A percentile compares a stretch with the other conserved stretches of the same genome.
These are phyloP conservation scores for Colletotrichum sp. DNA, from an alignment of 2,329 filamentous ascomycete genomes.

Conservation along the genomic window DNA sequence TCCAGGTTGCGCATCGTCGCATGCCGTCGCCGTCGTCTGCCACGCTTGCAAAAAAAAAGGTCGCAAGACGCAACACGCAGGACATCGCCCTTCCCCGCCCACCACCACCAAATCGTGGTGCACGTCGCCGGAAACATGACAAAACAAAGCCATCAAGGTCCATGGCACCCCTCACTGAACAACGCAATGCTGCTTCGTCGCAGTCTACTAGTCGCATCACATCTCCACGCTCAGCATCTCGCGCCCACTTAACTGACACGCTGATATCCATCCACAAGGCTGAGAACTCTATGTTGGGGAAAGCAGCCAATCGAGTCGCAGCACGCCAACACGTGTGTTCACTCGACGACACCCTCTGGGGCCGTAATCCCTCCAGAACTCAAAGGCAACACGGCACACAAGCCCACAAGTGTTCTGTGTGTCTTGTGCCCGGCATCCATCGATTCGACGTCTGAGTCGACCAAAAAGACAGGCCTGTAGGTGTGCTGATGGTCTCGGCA, in stretches of 20 bases:
- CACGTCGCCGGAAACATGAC: neutral
- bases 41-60: neutral
- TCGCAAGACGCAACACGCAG: neutral
- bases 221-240: neutral
- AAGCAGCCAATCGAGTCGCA: constrained; percentile 14
- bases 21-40: neutral
- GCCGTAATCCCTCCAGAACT: neutral
- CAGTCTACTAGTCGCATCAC: neutral
- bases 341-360: neutral
- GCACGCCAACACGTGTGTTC: constrained; percentile 7
- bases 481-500: neutral
- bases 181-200: neutral
- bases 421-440: neutral
- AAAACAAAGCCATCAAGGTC: constrained; percentile 13
- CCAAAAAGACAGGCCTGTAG: neutral
- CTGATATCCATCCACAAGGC: constrained; percentile 10
- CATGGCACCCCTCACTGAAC: neutral
- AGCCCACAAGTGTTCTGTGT: neutral
- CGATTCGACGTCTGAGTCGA: neutral
- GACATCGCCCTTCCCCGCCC: neutral
- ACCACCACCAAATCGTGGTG: neutral
- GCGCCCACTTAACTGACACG: neutral
- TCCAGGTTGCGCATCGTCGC: neutral
- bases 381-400: neutral
- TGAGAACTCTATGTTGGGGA: neutral